phyloP scores from a whole-genome alignment of 192 early-diverging fungal species.

The Oehlia diaphana region DNA sequence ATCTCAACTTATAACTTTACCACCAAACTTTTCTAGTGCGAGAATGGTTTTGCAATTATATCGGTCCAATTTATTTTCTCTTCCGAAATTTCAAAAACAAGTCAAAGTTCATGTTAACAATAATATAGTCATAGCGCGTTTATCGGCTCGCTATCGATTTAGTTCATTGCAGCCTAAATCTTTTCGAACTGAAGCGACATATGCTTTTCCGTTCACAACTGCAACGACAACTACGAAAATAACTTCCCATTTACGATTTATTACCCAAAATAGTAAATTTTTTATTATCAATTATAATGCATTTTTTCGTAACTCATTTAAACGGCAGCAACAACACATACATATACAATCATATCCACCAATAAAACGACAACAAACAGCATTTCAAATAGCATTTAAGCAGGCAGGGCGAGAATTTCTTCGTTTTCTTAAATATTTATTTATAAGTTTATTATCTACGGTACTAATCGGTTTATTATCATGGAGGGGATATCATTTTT shows the following conservation, averaged over 20 bases:
- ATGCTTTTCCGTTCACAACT: not conserved
- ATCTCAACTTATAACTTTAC: not conserved
- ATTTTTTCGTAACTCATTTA: not conserved
- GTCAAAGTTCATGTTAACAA: not conserved
- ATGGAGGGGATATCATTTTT: conserved; percentile 50
- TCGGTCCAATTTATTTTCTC: not conserved
- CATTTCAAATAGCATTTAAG: not conserved
- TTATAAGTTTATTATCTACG: conserved; percentile 37
- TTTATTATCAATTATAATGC: not conserved
- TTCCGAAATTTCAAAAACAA: not conserved
- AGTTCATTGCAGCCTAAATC: not conserved
- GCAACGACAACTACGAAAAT: not conserved
- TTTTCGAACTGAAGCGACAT: not conserved
- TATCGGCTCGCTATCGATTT: not conserved
- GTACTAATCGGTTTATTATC: conserved; percentile 34
- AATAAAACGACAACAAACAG: not conserved
- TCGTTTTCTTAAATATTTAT: conserved; percentile 22
- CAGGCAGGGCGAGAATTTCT: not conserved
- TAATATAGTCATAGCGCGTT: not conserved
- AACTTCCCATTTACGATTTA: not conserved
- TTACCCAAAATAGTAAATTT: not conserved
- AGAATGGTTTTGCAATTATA: not conserved
- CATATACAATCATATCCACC: not conserved
- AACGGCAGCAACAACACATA: not conserved
- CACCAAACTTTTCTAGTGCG: not conserved